These are phyloP conservation scores for Ophiocordyceps camponoti-rufipedis DNA, from an alignment of 2,329 filamentous ascomycete species.

Conservation along the genomic window DNA sequence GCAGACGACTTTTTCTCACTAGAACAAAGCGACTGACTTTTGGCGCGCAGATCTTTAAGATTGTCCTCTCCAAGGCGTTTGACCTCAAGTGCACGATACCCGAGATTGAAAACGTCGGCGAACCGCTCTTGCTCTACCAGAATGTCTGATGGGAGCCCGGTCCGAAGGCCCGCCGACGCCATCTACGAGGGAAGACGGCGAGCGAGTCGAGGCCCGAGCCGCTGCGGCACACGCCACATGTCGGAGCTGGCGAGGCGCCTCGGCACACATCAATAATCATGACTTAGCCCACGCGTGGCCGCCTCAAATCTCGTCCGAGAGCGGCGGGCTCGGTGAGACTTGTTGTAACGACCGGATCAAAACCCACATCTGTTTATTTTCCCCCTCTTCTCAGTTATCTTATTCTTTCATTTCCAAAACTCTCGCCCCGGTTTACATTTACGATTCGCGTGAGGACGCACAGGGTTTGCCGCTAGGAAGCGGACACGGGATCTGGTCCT, in stretches of 20 bases:
- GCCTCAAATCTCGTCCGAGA: background rate
- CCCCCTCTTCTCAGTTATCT: background rate
- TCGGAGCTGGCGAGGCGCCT: no score
- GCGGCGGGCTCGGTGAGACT: background rate
- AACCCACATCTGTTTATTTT: background rate
- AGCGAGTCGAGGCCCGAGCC: background rate
- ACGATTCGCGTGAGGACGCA: background rate
- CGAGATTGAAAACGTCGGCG: constrained; percentile 95
- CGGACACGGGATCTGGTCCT: background rate
- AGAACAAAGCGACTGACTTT: constrained; percentile 1
- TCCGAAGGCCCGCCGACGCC: background rate
- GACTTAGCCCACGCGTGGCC: background rate
- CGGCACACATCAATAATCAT: background rate
- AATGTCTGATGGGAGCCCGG: constrained; percentile 20
- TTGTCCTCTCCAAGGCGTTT: constrained; percentile 95
- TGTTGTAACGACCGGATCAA: background rate
- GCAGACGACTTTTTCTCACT: constrained; percentile 2
- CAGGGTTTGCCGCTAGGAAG: background rate
- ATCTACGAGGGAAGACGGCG: background rate
- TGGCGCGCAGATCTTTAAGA: constrained; percentile 78
- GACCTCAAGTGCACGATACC: constrained; percentile 98
- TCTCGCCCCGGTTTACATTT: no score
- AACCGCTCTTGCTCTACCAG: constrained; percentile 85
- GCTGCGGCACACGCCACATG: background rate
- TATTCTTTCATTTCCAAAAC: background rate